Evolutionary conservation across 2,329 filamentous ascomycete species (phyloP), one percentile per base, ranked within the genome.

Genomic region (Incumbomyces delicatus): DNA sequence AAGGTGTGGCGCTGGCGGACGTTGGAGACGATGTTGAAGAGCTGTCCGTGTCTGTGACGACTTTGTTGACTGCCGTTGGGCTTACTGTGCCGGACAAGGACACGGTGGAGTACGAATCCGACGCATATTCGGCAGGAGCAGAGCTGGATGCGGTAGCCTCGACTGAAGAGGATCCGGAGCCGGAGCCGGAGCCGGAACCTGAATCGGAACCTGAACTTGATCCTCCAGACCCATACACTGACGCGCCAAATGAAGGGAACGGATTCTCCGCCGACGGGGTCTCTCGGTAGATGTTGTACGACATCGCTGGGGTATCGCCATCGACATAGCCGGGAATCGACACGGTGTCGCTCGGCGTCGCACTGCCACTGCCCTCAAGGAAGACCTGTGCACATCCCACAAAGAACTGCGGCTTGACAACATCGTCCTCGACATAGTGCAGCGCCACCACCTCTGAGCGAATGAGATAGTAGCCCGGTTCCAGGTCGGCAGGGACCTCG

Each of bases 311-410:
- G 18, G 81, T 71, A 39, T 65, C 66, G 12, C 69, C 63, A 43
- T 71, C 61, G 45, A 85, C 72, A 56, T 85, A 74, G 6, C 82
- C 48, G 0, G 83, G 83, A 50, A 88, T 87, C 44, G 69, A 72
- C 48, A 82, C 79, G 2, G 71, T 75, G 47, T 62, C 51, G 6
- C n/a, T 17, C 0, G 77, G 76, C 6, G 76, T 65, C 1, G 69
- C 61, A 0, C 68, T 63, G 11, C 39, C 39, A 6, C 68, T 73
- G 1, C 63, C 60, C 39, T 72, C 72, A 40, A 88, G 63, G 59
- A 77, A 83, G 52, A 87, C 69, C 63, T 88, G 84, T 1, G 81
- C 81, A 61, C 84, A 88, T 42, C 81, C 79, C 41, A 76, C 68
- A 61, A 84, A 88, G 65, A 85, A 85, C 62, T 87, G 83, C 13